phyloP scores from a whole-genome alignment of 2,329 filamentous ascomycete species.

The Orbilia oligospora region DNA sequence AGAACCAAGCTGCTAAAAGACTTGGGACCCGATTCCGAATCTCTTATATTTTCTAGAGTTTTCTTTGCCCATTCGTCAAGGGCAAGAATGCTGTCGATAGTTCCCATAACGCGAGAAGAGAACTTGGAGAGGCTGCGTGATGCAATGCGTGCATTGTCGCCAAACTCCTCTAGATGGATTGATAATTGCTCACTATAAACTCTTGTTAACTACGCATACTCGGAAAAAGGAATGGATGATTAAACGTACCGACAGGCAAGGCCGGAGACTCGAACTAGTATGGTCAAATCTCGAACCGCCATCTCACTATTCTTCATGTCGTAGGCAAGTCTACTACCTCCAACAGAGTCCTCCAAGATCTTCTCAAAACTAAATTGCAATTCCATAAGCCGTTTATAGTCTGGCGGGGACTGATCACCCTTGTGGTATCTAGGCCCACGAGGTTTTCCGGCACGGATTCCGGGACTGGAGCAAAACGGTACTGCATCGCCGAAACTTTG shows the following conservation, averaged over 20 bases:
- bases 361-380: constrained; percentile 83
- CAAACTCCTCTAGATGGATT: constrained; percentile 81
- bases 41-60: constrained; percentile 60
- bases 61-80: constrained; percentile 63
- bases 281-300: constrained; percentile 80
- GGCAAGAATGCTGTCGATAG: constrained; percentile 62
- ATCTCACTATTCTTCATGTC: constrained; percentile 85
- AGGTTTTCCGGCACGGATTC: neutral
- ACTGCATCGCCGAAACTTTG: constrained; percentile 46
- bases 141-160: constrained; percentile 77
- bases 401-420: constrained; percentile 53
- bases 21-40: constrained; percentile 62
- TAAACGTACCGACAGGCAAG: constrained; percentile 60
- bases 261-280: constrained; percentile 75
- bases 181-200: constrained; percentile 76
- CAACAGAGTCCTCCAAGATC: constrained; percentile 77
- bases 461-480: constrained; percentile 32
- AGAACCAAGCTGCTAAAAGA: constrained; percentile 68
- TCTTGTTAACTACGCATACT: constrained; percentile 11
- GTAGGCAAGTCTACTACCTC: constrained; percentile 77
- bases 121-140: constrained; percentile 79
- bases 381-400: constrained; percentile 72
- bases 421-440: constrained; percentile 47
- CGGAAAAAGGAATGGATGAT: neutral
- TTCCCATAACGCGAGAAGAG: constrained; percentile 67